phyloP scores from a whole-genome alignment of 2,329 filamentous ascomycete species.

The Tolypocladium endophyticum region DNA sequence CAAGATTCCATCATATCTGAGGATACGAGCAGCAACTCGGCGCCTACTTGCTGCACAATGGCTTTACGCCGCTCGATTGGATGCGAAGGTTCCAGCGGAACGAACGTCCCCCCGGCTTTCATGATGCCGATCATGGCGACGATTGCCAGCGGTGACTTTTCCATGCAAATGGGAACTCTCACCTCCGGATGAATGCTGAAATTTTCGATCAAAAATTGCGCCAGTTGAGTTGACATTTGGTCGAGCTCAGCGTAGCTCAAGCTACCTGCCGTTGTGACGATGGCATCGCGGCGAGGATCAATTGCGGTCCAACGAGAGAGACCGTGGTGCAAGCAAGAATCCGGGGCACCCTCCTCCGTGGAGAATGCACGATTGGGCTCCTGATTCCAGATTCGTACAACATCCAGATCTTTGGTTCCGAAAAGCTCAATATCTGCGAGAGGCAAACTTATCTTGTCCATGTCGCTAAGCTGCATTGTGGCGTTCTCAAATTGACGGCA shows the following conservation, averaged over 20 bases:
- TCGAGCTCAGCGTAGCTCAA: slow-evolving; percentile 5
- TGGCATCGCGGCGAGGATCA: not conserved
- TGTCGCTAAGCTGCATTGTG: slow-evolving; percentile 1
- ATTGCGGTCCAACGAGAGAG: not conserved
- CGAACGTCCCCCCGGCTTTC: slow-evolving; percentile 14
- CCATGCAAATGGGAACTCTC: slow-evolving; percentile 3
- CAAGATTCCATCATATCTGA: not conserved
- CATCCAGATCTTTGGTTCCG: not conserved
- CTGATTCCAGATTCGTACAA: not conserved
- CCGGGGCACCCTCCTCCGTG: not conserved
- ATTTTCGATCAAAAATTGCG: not conserved
- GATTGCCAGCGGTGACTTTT: slow-evolving; percentile 8
- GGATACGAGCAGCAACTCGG: slow-evolving; percentile 4
- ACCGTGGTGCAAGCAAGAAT: not conserved
- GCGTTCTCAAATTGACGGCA: not conserved
- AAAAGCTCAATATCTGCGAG: slow-evolving; percentile 10
- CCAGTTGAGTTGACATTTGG: not conserved
- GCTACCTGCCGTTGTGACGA: not conserved
- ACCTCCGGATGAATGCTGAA: not conserved
- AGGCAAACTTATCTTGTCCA: slow-evolving; percentile 10
- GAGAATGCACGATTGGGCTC: not conserved
- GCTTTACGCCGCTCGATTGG: slow-evolving; percentile 4
- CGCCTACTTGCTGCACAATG: slow-evolving; percentile 4
- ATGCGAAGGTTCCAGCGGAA: slow-evolving; percentile 15
- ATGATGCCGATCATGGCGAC: slow-evolving; percentile 14